Base-by-base conservation (phyloP, 2,329 filamentous ascomycete genomes). In the Fusarium sp. region DNA sequence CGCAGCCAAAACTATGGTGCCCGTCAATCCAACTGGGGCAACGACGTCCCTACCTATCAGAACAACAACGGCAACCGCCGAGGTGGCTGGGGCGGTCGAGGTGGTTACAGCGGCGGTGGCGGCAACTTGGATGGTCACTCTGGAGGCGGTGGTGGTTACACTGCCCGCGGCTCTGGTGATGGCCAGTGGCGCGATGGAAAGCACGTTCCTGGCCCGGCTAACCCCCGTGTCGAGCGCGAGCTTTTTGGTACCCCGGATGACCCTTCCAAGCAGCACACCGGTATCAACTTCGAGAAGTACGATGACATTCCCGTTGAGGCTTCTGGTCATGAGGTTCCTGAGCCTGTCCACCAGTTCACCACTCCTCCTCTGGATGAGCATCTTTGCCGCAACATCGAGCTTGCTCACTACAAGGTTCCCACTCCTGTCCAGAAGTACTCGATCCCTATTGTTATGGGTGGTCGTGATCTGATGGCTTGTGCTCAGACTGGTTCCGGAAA, bases 271-370 rank as follows among this genome's bases (percentile, higher is more conserved):
- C 93, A 97, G 83, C 93, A 97, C 80, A 98, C 95, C 38, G 96
- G 96, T 85, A 98, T 99, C 92, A 99, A 99, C 90, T 99, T 99
- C 82, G 92, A 97, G 87, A 99, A 99, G 89, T 99, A 99, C 85
- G 96, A 99, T 81, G 96, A 99, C 84, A 99, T 99, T 76, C 96
- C 96, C 61, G 96, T 99, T 74, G 96, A 98, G 86, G 96, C 96
- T 73, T 98, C 95, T 68, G 96, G 96, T 69, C 92, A 94, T 60
- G 91, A 97, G 80, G 95, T 98, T 59, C 96, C 96, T 50, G 96
- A 98, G 81, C 93, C 95, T 44, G 94, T 98, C 76, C 91, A 91
- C 75, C 89, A 91, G 70, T 99, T 99, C 89, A 94, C 91, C 81
- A 97, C 96, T 85, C 96, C 96, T 75, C 96, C 96, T 79, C 89